These are phyloP conservation scores for Mycena alexandri DNA, from an alignment of 768 basidiomycete genomes.

Conservation along the genomic window DNA sequence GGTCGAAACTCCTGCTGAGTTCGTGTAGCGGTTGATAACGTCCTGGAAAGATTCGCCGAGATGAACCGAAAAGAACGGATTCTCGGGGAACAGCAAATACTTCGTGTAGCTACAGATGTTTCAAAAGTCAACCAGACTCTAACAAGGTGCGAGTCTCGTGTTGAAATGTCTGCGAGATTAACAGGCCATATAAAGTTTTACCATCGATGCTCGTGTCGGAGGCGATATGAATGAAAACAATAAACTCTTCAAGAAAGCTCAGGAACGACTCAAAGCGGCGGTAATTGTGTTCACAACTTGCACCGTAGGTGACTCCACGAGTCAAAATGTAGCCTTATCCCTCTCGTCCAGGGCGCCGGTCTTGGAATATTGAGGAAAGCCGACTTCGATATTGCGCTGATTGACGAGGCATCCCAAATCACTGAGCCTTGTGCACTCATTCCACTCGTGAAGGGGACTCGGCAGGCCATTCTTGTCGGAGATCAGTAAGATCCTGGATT, in stretches of 20 bases:
- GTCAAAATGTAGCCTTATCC: background rate
- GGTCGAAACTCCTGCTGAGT: background rate
- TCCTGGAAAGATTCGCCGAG: slow-evolving; percentile 70
- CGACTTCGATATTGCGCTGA: slow-evolving; percentile 71
- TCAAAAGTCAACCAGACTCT: slow-evolving; percentile 70
- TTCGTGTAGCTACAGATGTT: slow-evolving; percentile 76
- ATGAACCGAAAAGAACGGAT: slow-evolving; percentile 59
- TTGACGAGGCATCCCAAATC: slow-evolving; percentile 80
- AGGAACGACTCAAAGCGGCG: slow-evolving; percentile 68
- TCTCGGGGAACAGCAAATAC: slow-evolving; percentile 68
- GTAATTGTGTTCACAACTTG: slow-evolving; percentile 75
- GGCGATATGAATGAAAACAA: slow-evolving; percentile 74
- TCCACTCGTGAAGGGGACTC: slow-evolving; percentile 74
- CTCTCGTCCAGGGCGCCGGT: slow-evolving; percentile 57
- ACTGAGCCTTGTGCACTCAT: slow-evolving; percentile 76
- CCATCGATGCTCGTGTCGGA: slow-evolving; percentile 73
- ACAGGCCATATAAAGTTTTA: slow-evolving; percentile 68
- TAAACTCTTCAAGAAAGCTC: slow-evolving; percentile 67
- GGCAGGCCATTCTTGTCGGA: slow-evolving; percentile 71
- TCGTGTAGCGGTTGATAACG: slow-evolving; percentile 74
- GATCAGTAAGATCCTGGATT: slow-evolving; percentile 66
- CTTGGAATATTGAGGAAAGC: slow-evolving; percentile 67
- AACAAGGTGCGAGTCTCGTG: too few species aligned
- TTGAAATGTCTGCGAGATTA: slow-evolving; percentile 51
- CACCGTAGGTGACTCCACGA: slow-evolving; percentile 50